phyloP scores from a whole-genome alignment of 257 asterid genomes.

The Solanum virginianum region DNA sequence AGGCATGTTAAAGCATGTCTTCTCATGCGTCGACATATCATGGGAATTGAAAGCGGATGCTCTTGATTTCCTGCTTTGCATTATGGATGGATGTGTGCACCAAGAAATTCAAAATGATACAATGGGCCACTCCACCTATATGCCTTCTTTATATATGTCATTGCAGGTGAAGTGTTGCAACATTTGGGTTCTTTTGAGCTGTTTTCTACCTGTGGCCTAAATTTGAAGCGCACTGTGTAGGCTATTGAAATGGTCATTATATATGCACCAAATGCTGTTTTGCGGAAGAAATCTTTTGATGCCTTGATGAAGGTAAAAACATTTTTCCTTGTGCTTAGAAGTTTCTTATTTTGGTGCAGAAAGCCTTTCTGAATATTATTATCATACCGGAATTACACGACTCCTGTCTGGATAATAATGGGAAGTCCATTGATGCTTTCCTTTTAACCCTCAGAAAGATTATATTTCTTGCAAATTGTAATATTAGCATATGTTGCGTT shows the following conservation, averaged over 20 bases:
- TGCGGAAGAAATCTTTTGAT: conserved; percentile 56
- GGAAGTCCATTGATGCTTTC: neutral
- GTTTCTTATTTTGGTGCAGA: neutral
- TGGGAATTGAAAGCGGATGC: conserved; percentile 58
- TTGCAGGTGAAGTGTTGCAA: conserved; percentile 42
- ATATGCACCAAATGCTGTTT: conserved; percentile 50
- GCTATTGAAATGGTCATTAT: conserved; percentile 65
- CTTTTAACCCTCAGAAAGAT: neutral
- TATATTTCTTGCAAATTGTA: neutral
- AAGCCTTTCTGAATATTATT: neutral
- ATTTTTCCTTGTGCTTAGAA: conserved; percentile 3
- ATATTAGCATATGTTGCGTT: neutral
- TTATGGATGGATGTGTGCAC: conserved; percentile 39
- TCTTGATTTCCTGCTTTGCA: conserved; percentile 41
- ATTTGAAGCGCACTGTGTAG: conserved; percentile 20
- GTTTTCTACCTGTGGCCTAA: conserved; percentile 1
- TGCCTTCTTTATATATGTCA: conserved; percentile 43
- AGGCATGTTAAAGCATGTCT: conserved; percentile 54
- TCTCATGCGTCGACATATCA: conserved; percentile 31
- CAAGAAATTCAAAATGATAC: conserved; percentile 14
- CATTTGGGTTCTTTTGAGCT: conserved; percentile 4
- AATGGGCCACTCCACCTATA: conserved; percentile 31
- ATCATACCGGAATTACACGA: neutral
- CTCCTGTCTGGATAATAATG: neutral
- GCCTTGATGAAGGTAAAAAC: conserved; percentile 48